Percentiles rank a stretch among this genome's conserved stretches.
Conservation (phyloP, 257 asterid species). For the Plectranthus barbatus region DNA sequence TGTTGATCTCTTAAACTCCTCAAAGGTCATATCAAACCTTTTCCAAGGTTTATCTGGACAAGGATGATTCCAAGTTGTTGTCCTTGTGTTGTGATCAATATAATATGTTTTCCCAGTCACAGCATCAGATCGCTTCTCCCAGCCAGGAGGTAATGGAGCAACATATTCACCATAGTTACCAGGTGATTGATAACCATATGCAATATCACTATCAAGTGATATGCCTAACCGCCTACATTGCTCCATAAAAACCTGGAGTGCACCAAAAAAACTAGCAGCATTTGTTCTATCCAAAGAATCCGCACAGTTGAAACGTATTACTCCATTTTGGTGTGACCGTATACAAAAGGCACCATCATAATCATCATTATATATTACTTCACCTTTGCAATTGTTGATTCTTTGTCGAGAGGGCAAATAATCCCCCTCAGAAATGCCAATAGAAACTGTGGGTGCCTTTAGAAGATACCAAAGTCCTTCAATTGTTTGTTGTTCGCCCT, state of each 20-base stretch:
- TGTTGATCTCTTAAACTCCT: constrained; percentile 93
- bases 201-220: constrained; percentile 90
- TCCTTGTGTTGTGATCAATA: constrained; percentile 96
- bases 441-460: constrained; percentile 77
- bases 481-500: constrained; percentile 94
- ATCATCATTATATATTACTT: constrained; percentile 67
- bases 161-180: constrained; percentile 62
- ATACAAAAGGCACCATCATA: constrained; percentile 91
- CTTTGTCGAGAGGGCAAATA: constrained; percentile 78
- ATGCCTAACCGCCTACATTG: constrained; percentile 96
- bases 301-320: constrained; percentile 94
- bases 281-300: constrained; percentile 98
- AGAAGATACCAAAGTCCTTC: constrained; percentile 98
- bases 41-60: constrained; percentile 99
- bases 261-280: constrained; percentile 99
- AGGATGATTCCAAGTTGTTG: constrained; percentile 98
- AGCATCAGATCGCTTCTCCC: constrained; percentile 95
- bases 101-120: constrained; percentile 89
- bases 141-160: constrained; percentile 98
- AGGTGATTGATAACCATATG: constrained; percentile 62
- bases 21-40: constrained; percentile 96
- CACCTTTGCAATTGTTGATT: constrained; percentile 85
- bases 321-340: constrained; percentile 97
- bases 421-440: constrained; percentile 88
- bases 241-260: constrained; percentile 92